Evolutionary conservation across 495 filamentous ascomycete species (phyloP).

Genomic region (Podospora appendiculata): DNA sequence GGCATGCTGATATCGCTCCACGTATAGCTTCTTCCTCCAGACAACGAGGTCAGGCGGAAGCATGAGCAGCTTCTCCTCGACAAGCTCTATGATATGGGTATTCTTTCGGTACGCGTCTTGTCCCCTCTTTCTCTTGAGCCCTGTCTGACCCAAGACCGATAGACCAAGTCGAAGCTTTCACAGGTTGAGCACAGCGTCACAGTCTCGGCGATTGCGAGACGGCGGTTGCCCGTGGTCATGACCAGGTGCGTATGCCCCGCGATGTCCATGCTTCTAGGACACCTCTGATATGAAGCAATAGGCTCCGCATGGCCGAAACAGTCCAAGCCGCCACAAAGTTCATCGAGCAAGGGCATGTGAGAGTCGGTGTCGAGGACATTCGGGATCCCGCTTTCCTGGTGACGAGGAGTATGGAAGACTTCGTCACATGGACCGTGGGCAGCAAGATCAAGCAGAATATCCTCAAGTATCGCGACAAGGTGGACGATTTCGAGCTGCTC

Average conservation of each 20-base stretch:
- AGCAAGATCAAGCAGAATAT: constrained; percentile 96
- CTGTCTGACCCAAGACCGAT: constrained; percentile 6
- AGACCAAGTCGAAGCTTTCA: constrained; percentile 64
- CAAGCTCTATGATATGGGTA: constrained; percentile 86
- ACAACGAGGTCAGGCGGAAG: constrained; percentile 67
- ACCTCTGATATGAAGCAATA: not conserved
- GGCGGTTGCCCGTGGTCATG: constrained; percentile 79
- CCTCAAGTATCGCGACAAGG: constrained; percentile 83
- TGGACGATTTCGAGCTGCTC: constrained; percentile 94
- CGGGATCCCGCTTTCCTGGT: constrained; percentile 77
- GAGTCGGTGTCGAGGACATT: constrained; percentile 85
- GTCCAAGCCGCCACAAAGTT: constrained; percentile 76
- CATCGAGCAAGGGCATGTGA: constrained; percentile 92
- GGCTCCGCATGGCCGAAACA: constrained; percentile 81
- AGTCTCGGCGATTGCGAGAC: constrained; percentile 72
- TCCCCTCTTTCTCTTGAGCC: not conserved
- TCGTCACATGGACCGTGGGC: constrained; percentile 91
- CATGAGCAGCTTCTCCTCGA: constrained; percentile 77
- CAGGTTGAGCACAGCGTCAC: constrained; percentile 81
- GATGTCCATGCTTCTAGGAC: too few species aligned
- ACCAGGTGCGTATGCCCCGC: constrained; percentile 10
- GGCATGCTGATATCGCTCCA: constrained; percentile 10
- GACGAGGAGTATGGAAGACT: constrained; percentile 85
- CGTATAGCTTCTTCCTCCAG: constrained; percentile 65
- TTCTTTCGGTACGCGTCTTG: constrained; percentile 40